Percentiles rank a stretch among this genome's conserved stretches.
Conservation (phyloP, 345 rosid species). For the Sisymbrium altissimum region DNA sequence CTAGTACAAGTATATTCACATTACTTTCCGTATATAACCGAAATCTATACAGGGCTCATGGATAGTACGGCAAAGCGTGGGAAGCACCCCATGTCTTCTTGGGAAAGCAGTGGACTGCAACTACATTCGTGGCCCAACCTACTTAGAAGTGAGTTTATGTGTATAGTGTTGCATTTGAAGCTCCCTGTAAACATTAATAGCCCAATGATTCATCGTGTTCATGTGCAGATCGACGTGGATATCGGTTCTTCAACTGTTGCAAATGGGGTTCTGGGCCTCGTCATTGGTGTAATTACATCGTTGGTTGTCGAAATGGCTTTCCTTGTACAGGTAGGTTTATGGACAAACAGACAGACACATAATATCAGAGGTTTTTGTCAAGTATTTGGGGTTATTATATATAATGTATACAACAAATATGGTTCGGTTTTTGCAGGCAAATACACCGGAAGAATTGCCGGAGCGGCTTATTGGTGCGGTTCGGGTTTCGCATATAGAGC, state of each 20-base stretch:
- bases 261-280: constrained; percentile 97
- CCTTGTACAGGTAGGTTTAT: constrained; percentile 67
- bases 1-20: constrained; percentile 7
- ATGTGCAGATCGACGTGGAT: constrained; percentile 77
- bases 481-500: constrained; percentile 86
- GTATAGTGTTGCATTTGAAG: neutral
- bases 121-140: constrained; percentile 78
- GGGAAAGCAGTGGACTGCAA: constrained; percentile 98
- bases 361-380: neutral
- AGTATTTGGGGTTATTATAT: neutral
- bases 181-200: neutral
- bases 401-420: neutral
- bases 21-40: neutral
- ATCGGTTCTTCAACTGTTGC: constrained; percentile 98
- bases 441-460: constrained; percentile 83
- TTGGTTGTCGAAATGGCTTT: constrained; percentile 99
- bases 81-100: constrained; percentile 97
- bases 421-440: constrained; percentile 55
- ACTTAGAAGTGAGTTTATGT: constrained; percentile 64
- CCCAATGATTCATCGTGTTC: neutral
- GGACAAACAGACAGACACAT: neutral
- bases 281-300: constrained; percentile 78
- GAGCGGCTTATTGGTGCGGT: constrained; percentile 91
- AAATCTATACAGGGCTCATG: constrained; percentile 73
- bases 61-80: constrained; percentile 99